Evolutionary conservation across 2,329 filamentous ascomycete species (phyloP), one percentile per base, ranked within the genome.

Genomic region (Alternaria sp.): DNA sequence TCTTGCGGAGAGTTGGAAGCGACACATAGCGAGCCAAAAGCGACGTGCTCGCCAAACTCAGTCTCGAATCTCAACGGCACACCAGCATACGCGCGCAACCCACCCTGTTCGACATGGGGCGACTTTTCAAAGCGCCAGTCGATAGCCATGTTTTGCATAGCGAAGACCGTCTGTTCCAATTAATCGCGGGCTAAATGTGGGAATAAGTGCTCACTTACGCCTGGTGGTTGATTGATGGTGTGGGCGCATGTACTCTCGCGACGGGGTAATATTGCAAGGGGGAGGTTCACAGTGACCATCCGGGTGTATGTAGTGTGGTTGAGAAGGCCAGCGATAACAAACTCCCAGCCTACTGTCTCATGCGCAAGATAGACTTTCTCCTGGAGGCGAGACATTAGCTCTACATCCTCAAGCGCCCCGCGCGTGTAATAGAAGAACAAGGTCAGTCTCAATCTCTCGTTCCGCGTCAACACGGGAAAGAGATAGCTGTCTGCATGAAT

Each of bases 181-280:
- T 46, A 62, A 61, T 51, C 12, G 14, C 14, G 14, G 16, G 7
- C 18, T 7, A 67, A 61, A 4, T 63, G 32, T 6, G 22, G 4
- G n/a, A 8, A 41, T 3, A 12, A 18, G 11, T 6, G 30, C n/a
- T 16, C n/a, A 73, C 72, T 38, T 68, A 75, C 73, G 18, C 70
- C 73, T 55, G 67, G 64, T 7, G 66, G 64, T 57, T 74, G 72
- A 16, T 77, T 80, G 30, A 83, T 74, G 0, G 81, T 83, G 38
- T 84, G 82, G 0, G 81, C 76, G 65, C 82, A 84, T 0, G 79
- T 75, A 11, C 77, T 81, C 61, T 84, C 82, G 7, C 81, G 77
- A 5, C 82, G 79, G 0, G 82, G 82, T 3, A 84, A 61, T 8
- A 81, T 73, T 16, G 75, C 79, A 1, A 83, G 64, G 0, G 79